Evolutionary conservation across 805 yeast species (phyloP), one percentile per base, ranked within the genome.

Genomic region (Candida incommunis): DNA sequence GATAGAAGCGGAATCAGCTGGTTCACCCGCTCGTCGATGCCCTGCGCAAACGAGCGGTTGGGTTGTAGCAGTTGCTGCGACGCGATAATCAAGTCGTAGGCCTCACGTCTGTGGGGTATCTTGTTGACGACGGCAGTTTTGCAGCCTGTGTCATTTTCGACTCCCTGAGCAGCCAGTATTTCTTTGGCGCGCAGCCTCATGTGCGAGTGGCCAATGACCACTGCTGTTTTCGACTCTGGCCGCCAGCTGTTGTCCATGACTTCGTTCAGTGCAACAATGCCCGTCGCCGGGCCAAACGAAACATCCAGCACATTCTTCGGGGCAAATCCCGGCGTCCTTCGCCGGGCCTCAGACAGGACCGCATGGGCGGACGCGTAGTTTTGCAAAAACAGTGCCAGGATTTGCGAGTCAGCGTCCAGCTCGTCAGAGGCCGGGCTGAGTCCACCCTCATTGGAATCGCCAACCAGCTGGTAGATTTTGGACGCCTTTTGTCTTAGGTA

Each of bases 261-360:
- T 54, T 87, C 95, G 56, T 88, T 85, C 44, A 87, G 66, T 0
- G 94, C 97, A 15, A 88, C 64, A 68, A 92, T 77, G 1, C 96
- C 96, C 0, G 94, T 80, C 1, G 86, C 90, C 1, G 98, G 97
- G 0, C 98, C 97, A 57, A 72, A 78, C 0, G 95, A 90, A 13
- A 85, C 74, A 55, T 85, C 94, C 43, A 92, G 66, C 0, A 92
- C 74, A 3, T 74, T 66, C 23, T 70, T 56, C 0, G 96, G 96
- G 21, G 60, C 60, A 65, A 86, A 83, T 1, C 50, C 42, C 0
- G 64, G 65, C 20, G 70, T 59, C 35, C 88, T 67, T 40, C 69
- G 67, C 51, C 74, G 68, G 27, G 87, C 63, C 52, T 90, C 97
- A 23, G 59, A 57, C 31, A 92, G 62, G 0, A 79, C 83, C 50